Base-by-base conservation (phyloP, 768 basidiomycete species). In the Coprinopsis strossmayeri region DNA sequence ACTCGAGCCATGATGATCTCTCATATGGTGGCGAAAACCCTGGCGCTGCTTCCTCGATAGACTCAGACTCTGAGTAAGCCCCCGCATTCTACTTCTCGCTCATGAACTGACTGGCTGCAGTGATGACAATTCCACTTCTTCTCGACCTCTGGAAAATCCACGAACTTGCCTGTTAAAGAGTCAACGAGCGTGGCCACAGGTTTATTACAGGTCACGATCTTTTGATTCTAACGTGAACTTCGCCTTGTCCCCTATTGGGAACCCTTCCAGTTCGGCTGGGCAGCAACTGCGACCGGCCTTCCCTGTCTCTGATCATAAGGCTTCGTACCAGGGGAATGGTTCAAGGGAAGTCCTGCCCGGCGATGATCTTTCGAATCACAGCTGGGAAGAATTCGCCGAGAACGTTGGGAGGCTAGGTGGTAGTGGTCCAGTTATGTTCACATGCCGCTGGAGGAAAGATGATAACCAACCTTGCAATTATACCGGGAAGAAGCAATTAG, bases 401-500 rank as follows among this genome's bases (percentile, higher is more conserved):
- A 50, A 53, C 23, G 35, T 38, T 25, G 45, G 44, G 23, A 40
- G 39, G 26, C 11, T 46, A 11, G 41, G 41, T 18, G 50, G 45
- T n/a, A 34, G 26, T 34, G 50, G 50, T 5, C 45, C 46, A 26
- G 39, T 47, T 18, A 47, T 46, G 50, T 52, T 11, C 28, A 52
- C 28, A 20, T 46, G 46, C 23, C 34, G 38, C 39, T 52, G 45
- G 50, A 42, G 46, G 34, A 55, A 55, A 25, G 47, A 51, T 21
- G 24, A 52, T 21, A 40, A 41, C 21, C 42, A 50, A 18, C 35
- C 13, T 13, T 61, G 61, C 46, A 46, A 46, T 5, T 61, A 57
- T 39, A 39, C 46, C 15, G 58, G 53, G 13, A 54, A 56, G 38
- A 82, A 79, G 61, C 82, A 84, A 59, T 69, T 82, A 35, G 78